Base-by-base conservation (phyloP, 176 grass and related monocot species). In the Panicum miliaceum region DNA sequence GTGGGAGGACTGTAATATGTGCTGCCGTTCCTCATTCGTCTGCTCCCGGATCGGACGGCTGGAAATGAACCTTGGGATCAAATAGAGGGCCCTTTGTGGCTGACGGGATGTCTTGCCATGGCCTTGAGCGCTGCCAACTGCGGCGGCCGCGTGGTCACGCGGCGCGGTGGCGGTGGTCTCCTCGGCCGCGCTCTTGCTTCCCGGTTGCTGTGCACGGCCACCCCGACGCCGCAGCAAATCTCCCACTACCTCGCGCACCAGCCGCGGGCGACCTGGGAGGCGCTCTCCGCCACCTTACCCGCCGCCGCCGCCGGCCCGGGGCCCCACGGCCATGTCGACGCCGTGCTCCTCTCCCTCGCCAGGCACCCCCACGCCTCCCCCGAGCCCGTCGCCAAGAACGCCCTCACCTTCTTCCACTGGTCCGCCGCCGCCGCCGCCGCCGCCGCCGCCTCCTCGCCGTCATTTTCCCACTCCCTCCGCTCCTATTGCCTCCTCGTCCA, bases 351-450 rank as follows among this genome's bases (percentile, higher is more conserved):
- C 35, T 54, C 84, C 53, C 84, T 96, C 52, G 81, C 84, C 43
- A 87, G 84, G 45, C 91, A 72, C 52, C 27, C 19, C n/a, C 63
- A 89, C 52, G 56, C 46, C 36, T 84, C 78, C 63, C 61, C 72
- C 2, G 80, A 82, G n/a, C 13, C 20, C 23, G 35, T 91, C 9
- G 91, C 94, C 81, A 91, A 78, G 73, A 96, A 96, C 66, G 88
- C 94, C 0, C 89, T 96, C 52, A 75, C 88, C 68, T 96, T 93
- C 77, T 96, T 96, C 78, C 89, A 96, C 67, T 96, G 88, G 94
- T 89, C n/a, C n/a, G n/a, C 83, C 42, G 66, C 80, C 38, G 4
- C 58, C 41, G 1, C 58, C 40, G 19, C 73, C 26, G 19, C 53
- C 8, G 18, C 66, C 64, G 1, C 43, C 4, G 11, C 76, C n/a